A percentile compares a stretch with the other conserved stretches of the same genome.
Conservation (phyloP, 2,329 filamentous ascomycete genomes). For the Westerdykella sp. region DNA sequence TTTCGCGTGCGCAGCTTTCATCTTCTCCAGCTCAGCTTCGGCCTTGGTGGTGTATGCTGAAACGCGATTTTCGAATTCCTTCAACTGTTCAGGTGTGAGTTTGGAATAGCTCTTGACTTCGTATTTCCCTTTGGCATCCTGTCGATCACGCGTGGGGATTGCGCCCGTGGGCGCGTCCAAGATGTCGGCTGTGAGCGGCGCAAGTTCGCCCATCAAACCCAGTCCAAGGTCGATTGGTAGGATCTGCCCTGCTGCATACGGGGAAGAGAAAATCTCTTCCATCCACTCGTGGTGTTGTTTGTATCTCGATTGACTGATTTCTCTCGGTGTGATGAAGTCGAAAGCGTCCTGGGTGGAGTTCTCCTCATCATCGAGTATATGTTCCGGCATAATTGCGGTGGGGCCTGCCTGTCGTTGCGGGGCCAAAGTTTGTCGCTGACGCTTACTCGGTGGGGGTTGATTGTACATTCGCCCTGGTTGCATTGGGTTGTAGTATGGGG, state of each 20-base stretch:
- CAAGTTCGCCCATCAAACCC: conserved; percentile 70
- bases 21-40: conserved; percentile 73
- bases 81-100: conserved; percentile 68
- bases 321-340: conserved; percentile 80
- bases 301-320: conserved; percentile 81
- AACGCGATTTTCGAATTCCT: conserved; percentile 77
- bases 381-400: conserved; percentile 32
- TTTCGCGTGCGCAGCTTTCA: conserved; percentile 73
- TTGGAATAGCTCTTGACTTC: conserved; percentile 54
- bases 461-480: conserved; percentile 28
- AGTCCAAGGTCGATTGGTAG: conserved; percentile 80
- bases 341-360: conserved; percentile 83
- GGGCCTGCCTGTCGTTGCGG: conserved; percentile 37
- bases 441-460: conserved; percentile 44
- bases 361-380: conserved; percentile 75
- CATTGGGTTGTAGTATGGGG: conserved; percentile 31
- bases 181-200: conserved; percentile 74
- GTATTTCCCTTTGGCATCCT: conserved; percentile 20
- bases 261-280: conserved; percentile 91
- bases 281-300: conserved; percentile 98
- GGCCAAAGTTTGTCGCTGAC: conserved; percentile 36
- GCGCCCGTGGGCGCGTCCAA: conserved; percentile 55
- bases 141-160: conserved; percentile 11
- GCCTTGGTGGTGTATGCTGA: conserved; percentile 65
- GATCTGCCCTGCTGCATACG: conserved; percentile 79